Evolutionary conservation across 2,329 filamentous ascomycete genomes (phyloP), one percentile per base, ranked within the genome.

Genomic region (Lizonia empirigonia): DNA sequence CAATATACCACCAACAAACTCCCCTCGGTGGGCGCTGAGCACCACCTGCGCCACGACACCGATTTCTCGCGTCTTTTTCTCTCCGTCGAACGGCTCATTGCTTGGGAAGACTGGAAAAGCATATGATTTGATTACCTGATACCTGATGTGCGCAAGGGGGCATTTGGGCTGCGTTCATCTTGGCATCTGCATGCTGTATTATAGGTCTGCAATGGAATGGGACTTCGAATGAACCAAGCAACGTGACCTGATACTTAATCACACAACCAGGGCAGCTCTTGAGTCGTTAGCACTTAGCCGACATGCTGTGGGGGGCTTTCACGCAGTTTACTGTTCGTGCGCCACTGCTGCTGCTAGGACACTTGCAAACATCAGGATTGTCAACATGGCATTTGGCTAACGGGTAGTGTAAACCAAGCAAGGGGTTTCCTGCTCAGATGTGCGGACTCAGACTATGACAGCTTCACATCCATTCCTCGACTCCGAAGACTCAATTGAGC

Each of bases 131-230:
- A 54, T 50, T 42, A 42, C 38, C 49, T 52, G 49, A 52, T 52
- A 52, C 49, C 42, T 52, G 42, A 46, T 38, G 37, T 38, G 42
- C 37, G 49, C 49, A 41, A 27, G n/a, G 42, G 46, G 46, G 46
- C 46, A 50, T 54, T 55, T 51, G 47, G 47, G 48, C 37, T 53
- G 50, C 55, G 60, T 46, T 37, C 24, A 29, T 23, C 32, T 41
- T 37, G 22, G 49, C 55, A 56, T 53, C 58, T 50, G 61, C 55
- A 62, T 58, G 64, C 63, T 71, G 68, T 70, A 71, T 64, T 65
- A 70, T 71, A 70, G 55, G 55, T 54, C 50, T 57, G 55, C 55
- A 60, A 65, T 53, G 55, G 47, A 62, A 69, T 51, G 40, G 57
- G 56, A 61, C 46, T 56, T 53, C 22, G 46, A 42, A 50, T 29